phyloP scores from a whole-genome alignment of 108 stramenopile genomes.

The Stephanodiscus triporus region DNA sequence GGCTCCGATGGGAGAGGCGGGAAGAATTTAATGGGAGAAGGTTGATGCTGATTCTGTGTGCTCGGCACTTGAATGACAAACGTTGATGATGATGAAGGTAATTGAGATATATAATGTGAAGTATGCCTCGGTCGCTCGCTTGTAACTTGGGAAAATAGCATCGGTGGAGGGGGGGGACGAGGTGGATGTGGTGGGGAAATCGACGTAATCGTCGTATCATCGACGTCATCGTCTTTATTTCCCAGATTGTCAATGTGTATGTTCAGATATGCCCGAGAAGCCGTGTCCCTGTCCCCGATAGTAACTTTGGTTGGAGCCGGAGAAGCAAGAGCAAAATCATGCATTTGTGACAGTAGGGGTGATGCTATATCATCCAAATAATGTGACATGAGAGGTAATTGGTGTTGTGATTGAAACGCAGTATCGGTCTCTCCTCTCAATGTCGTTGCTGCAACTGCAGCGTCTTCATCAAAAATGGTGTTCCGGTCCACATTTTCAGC shows the following conservation, averaged over 20 bases:
- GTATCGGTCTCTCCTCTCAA: neutral
- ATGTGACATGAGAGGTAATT: neutral
- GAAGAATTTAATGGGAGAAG: neutral
- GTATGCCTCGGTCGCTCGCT: neutral
- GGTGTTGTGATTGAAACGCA: neutral
- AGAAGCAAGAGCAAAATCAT: conserved; percentile 12
- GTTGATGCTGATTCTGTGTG: neutral
- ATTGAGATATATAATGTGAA: neutral
- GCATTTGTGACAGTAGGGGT: conserved; percentile 16
- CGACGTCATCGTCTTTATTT: neutral
- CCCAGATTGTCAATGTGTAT: neutral
- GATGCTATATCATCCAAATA: neutral
- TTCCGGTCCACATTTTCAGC: neutral
- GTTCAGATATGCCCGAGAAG: neutral
- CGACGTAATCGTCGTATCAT: neutral
- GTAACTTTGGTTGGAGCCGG: conserved; percentile 19
- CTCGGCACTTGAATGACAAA: conserved; percentile 6
- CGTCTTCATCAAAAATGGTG: neutral
- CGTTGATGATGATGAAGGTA: conserved; percentile 8
- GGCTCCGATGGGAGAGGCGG: neutral
- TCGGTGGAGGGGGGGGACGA: neutral
- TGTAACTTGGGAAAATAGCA: neutral
- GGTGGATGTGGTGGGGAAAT: neutral
- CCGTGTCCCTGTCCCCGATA: conserved; percentile 9
- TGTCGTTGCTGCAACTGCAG: neutral